Base-by-base conservation (phyloP, 2,329 filamentous ascomycete species). In the Colletotrichum liriopes region DNA sequence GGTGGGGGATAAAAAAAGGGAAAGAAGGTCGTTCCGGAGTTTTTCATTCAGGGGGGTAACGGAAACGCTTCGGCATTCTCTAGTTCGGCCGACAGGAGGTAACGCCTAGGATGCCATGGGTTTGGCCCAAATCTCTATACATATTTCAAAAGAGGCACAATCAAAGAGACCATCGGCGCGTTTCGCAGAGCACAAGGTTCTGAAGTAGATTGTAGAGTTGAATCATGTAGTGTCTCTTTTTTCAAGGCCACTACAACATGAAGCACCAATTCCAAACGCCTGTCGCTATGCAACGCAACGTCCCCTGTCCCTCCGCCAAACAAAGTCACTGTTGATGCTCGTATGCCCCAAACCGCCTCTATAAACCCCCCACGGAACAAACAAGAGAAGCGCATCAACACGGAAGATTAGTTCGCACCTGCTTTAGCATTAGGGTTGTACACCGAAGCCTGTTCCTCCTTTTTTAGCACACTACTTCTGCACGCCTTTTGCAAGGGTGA, bases 401-500 rank as follows among this genome's bases (percentile, higher is more conserved):
- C 52, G 60, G 51, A 54, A 65, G 18, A 63, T 66, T 60, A 73
- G 54, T 54, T 64, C 68, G 68, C 47, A 65, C 64, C 65, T 68
- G 70, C 56, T 49, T 71, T 49, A 32, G 64, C 45, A 69, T 71
- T 67, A 73, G 71, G 71, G 56, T 73, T 67, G 29, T 72, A 71
- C 43, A 73, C 67, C 54, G 71, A 64, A 54, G 67, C 63, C 67
- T 75, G 60, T 60, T 74, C 62, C 71, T 65, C 65, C 61, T 55
- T 66, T 65, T 74, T 74, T 73, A 73, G 71, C 66, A 66, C 71
- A 71, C 71, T 74, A 73, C 73, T 77, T 77, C 71, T 77, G 76
- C 62, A 72, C 75, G 64, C 80, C 81, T 76, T 84, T 83, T 70
- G 86, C 84, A 45, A 89, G 74, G 63, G 83, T 82, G 63, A 91